Evolutionary conservation across 106 monocot species (phyloP).

Genomic region (Acorus gramineus): DNA sequence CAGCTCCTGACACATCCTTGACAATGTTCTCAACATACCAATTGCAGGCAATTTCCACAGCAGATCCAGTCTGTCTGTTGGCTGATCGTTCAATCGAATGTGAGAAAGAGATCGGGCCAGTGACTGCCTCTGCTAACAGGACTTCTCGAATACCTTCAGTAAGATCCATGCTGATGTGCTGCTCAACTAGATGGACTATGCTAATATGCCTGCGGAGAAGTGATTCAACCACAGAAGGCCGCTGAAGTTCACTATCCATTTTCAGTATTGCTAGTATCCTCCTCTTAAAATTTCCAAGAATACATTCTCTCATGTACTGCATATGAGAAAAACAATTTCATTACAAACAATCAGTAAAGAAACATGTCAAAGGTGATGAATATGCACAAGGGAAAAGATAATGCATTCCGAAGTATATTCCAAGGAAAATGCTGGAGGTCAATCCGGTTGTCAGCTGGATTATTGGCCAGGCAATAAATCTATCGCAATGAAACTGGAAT

Average conservation of each 20-base stretch:
- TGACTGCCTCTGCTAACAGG: constrained; percentile 57
- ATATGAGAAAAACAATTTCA: constrained; percentile 1
- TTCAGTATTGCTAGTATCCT: constrained; percentile 55
- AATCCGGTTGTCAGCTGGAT: no score
- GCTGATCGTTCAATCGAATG: constrained; percentile 46
- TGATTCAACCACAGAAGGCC: constrained; percentile 78
- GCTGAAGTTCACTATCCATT: constrained; percentile 70
- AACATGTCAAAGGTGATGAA: neutral
- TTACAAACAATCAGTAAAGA: neutral
- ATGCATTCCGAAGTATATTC: no score
- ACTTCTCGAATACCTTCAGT: constrained; percentile 83
- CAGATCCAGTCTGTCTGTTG: constrained; percentile 44
- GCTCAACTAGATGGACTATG: constrained; percentile 82
- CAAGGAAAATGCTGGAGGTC: no score
- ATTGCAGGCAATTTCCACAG: constrained; percentile 50
- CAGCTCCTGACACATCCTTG: constrained; percentile 55
- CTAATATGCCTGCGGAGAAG: constrained; percentile 63
- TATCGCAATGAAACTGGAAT: no score
- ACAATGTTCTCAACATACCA: constrained; percentile 92
- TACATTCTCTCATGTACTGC: constrained; percentile 99
- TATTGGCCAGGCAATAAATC: no score
- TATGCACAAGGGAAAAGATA: neutral
- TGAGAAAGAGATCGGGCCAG: constrained; percentile 44
- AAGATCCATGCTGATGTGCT: constrained; percentile 97
- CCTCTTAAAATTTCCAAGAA: constrained; percentile 80